A percentile compares a stretch with the other conserved stretches of the same genome.
Conservation (phyloP, 768 basidiomycete species). For the Xerocomus spinulosus region DNA sequence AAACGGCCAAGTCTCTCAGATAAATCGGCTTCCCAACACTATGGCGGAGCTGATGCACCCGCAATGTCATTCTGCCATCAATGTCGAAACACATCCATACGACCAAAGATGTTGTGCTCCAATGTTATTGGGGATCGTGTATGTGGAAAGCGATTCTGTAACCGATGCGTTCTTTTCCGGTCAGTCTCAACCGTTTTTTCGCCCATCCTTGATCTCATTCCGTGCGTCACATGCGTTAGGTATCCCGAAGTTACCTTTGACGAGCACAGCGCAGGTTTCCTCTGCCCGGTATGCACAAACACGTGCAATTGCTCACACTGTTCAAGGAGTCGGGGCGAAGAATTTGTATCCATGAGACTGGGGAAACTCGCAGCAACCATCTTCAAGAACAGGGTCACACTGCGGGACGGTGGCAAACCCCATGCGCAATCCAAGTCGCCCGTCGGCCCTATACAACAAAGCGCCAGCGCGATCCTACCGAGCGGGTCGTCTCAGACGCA, state of each 20-base stretch:
- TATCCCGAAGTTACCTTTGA: constrained; percentile 39
- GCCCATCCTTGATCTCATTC: too few species aligned
- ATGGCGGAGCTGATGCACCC: background rate
- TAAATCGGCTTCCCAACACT: background rate
- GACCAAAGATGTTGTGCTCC: constrained; percentile 37
- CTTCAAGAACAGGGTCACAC: constrained; percentile 19
- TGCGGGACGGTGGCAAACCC: constrained; percentile 15
- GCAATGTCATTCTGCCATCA: constrained; percentile 33
- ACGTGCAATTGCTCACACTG: constrained; percentile 50
- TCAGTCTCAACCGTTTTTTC: too few species aligned
- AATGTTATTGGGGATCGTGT: constrained; percentile 8
- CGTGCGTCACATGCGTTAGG: too few species aligned
- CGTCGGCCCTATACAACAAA: background rate
- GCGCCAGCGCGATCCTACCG: background rate
- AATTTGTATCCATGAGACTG: constrained; percentile 35
- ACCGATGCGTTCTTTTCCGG: constrained; percentile 33
- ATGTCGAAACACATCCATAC: constrained; percentile 24
- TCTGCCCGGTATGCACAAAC: constrained; percentile 43
- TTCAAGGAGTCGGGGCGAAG: constrained; percentile 42
- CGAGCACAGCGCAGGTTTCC: constrained; percentile 24
- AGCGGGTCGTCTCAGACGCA: background rate
- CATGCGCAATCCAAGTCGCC: background rate
- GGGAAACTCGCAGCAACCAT: constrained; percentile 21
- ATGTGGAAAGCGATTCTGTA: constrained; percentile 35
- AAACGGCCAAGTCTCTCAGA: constrained; percentile 1